phyloP scores from a whole-genome alignment of 495 filamentous ascomycete genomes.

The Penicillium tannophilum region DNA sequence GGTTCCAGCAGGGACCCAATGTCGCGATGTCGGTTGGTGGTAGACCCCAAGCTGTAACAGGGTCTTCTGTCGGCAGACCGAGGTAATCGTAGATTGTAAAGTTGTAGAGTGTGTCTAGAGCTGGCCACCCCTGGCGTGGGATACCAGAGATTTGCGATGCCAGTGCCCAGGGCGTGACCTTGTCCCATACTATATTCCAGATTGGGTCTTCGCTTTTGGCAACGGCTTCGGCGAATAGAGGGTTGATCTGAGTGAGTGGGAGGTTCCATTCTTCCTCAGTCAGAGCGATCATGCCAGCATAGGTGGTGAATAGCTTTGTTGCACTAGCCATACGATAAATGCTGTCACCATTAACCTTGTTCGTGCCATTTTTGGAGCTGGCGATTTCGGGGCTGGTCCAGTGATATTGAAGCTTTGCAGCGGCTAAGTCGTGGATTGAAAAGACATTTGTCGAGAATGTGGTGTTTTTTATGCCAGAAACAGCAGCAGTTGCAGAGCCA shows the following conservation, averaged over 20 bases:
- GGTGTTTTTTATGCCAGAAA: constrained; percentile 30
- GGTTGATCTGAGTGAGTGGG: constrained; percentile 48
- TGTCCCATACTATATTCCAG: constrained; percentile 42
- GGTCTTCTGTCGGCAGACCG: constrained; percentile 9
- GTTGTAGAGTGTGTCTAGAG: background rate
- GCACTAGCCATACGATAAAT: constrained; percentile 56
- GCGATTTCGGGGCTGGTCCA: constrained; percentile 14
- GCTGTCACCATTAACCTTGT: constrained; percentile 45
- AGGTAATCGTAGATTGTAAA: constrained; percentile 9
- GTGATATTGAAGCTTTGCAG: constrained; percentile 39
- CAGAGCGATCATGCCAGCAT: constrained; percentile 41
- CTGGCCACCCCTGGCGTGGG: constrained; percentile 40
- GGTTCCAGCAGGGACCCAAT: constrained; percentile 19
- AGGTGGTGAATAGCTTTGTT: constrained; percentile 53
- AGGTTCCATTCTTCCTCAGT: constrained; percentile 43
- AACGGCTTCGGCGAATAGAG: constrained; percentile 28
- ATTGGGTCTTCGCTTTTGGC: constrained; percentile 9
- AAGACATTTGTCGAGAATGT: constrained; percentile 48
- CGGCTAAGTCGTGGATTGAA: constrained; percentile 37
- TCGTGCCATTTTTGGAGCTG: constrained; percentile 33
- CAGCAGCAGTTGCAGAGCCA: constrained; percentile 10
- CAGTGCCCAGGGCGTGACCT: constrained; percentile 47
- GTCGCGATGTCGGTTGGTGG: constrained; percentile 35
- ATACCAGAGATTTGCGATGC: constrained; percentile 44
- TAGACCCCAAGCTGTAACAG: constrained; percentile 29